Percentiles rank a stretch among this genome's conserved stretches.
phyloP scores from a whole-genome alignment of 768 basidiomycete genomes.

The Lentinula lateritia region DNA sequence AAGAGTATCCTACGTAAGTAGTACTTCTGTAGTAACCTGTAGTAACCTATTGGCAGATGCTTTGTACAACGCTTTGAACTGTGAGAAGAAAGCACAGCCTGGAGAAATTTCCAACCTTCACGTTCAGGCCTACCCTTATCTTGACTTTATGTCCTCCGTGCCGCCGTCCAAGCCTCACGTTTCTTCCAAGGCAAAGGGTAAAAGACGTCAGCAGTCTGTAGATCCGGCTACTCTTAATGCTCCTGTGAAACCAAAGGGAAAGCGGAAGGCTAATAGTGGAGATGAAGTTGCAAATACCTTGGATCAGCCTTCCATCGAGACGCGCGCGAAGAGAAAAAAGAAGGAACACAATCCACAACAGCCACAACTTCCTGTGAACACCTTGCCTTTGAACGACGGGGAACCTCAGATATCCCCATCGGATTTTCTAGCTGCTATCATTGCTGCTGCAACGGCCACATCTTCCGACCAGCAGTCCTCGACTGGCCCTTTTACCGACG shows the following conservation, averaged over 20 bases:
- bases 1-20: no score
- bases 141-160: background rate
- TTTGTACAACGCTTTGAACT: background rate
- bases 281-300: background rate
- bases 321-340: conserved; percentile 8
- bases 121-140: conserved; percentile 1
- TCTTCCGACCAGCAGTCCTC: background rate
- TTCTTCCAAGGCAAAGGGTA: background rate
- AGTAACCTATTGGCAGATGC: no score
- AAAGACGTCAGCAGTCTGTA: background rate
- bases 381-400: background rate
- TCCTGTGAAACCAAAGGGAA: background rate
- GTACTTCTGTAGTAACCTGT: no score
- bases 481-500: background rate
- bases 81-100: background rate
- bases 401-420: conserved; percentile 6
- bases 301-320: background rate
- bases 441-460: conserved; percentile 9
- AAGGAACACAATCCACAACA: background rate
- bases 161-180: background rate
- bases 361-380: background rate
- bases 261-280: background rate
- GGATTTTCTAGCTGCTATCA: conserved; percentile 10
- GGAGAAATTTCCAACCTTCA: background rate
- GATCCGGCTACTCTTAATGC: background rate